Conservation (phyloP, 2,329 filamentous ascomycete genomes). For the Knoxdaviesia capensis region DNA sequence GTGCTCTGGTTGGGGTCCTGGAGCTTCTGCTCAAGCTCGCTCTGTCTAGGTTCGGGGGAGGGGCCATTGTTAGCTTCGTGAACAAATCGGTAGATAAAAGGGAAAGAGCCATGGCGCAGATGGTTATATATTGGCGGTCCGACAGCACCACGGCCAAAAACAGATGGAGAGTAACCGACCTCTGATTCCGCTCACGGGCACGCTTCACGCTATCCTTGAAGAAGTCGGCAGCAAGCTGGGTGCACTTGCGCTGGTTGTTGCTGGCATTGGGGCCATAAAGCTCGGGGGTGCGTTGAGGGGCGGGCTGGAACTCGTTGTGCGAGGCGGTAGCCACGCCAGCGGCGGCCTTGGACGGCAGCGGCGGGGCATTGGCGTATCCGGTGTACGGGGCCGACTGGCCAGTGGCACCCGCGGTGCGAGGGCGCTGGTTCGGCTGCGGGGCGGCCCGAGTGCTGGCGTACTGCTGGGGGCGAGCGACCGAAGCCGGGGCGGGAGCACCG, state of each 20-base stretch:
- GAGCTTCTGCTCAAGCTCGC: conserved; percentile 76
- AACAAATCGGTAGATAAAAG: neutral
- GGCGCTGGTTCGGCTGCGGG: conserved; percentile 48
- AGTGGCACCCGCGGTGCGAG: conserved; percentile 60
- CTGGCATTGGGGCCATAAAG: conserved; percentile 46
- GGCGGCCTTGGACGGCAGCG: conserved; percentile 39
- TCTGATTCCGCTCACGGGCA: conserved; percentile 82
- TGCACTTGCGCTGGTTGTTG: conserved; percentile 52
- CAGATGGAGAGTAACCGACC: conserved; percentile 31
- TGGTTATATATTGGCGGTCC: neutral
- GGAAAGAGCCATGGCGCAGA: neutral
- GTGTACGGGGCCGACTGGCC: conserved; percentile 42
- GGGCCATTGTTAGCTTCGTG: neutral
- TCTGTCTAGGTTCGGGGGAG: conserved; percentile 40
- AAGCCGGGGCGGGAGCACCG: conserved; percentile 49
- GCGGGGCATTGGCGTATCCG: conserved; percentile 43
- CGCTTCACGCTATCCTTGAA: conserved; percentile 98
- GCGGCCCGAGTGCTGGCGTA: conserved; percentile 44
- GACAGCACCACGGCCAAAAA: neutral
- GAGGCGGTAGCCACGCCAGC: conserved; percentile 19
- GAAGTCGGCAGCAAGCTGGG: conserved; percentile 63
- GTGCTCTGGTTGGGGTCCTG: conserved; percentile 56
- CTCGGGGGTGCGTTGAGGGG: conserved; percentile 73
- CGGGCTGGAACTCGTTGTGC: conserved; percentile 53
- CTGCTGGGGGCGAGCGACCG: conserved; percentile 33